Evolutionary conservation across 257 asterid genomes (phyloP).

Genomic region (Nicotiana tabacum): DNA sequence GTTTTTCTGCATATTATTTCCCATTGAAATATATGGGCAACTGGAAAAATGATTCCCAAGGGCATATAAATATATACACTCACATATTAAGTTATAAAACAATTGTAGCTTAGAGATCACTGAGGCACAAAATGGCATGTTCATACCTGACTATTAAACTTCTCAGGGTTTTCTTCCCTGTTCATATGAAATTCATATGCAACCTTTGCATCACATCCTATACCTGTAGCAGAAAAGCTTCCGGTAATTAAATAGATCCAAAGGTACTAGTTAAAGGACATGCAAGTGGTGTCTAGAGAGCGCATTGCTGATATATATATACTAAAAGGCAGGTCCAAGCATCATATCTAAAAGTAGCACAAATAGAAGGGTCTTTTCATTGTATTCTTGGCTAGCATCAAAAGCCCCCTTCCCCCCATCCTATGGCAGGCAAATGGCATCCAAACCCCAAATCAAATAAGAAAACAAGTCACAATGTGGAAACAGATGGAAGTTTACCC

Average conservation of each 20-base stretch:
- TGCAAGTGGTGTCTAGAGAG: neutral
- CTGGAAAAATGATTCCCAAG: neutral
- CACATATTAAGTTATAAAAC: neutral
- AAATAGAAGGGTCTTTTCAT: neutral
- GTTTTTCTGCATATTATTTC: neutral
- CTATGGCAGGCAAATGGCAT: neutral
- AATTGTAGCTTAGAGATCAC: neutral
- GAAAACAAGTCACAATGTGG: neutral
- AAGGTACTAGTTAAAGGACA: neutral
- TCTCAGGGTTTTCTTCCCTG: conserved; percentile 77
- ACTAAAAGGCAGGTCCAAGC: neutral
- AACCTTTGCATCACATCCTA: conserved; percentile 90
- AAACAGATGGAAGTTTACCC: conserved; percentile 38
- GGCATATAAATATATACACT: neutral
- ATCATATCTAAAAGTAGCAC: neutral
- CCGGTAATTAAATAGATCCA: conserved; percentile 9
- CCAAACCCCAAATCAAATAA: neutral
- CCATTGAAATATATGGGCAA: neutral
- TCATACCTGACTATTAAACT: conserved; percentile 69
- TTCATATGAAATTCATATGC: conserved; percentile 75
- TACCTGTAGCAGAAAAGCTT: conserved; percentile 40
- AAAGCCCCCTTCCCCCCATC: neutral
- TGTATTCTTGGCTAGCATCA: neutral
- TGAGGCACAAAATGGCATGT: conserved; percentile 4
- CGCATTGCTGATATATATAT: neutral